A percentile compares a stretch with the other conserved stretches of the same genome.
Conservation (phyloP, 2,329 filamentous ascomycete species). For the Mollisiaceae sp. region DNA sequence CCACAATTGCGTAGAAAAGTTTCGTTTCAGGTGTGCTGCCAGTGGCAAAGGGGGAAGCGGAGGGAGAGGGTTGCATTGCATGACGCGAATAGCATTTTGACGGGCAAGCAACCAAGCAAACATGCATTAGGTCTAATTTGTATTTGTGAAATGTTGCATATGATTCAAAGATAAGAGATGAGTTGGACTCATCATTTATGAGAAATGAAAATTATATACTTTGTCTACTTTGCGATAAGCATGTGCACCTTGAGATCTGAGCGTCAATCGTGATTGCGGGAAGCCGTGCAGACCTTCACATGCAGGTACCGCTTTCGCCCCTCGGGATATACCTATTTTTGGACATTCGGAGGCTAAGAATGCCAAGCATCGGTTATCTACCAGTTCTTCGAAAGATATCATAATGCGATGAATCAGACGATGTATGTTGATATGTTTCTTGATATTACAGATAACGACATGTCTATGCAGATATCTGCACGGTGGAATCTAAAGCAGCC, state of each 20-base stretch:
- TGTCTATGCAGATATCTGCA: neutral
- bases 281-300: neutral
- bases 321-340: neutral
- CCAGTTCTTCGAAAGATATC: neutral
- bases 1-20: conserved; percentile 29
- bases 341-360: no score
- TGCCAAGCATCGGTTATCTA: no score
- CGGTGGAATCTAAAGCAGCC: neutral
- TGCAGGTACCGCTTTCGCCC: neutral
- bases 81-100: neutral
- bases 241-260: neutral
- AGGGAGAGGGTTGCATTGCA: neutral
- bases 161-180: neutral
- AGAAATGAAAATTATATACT: neutral
- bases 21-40: neutral
- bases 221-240: no score
- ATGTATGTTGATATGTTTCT: neutral
- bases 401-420: neutral
- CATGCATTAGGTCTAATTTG: neutral
- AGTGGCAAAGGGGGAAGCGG: neutral
- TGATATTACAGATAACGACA: neutral
- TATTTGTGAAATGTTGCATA: neutral
- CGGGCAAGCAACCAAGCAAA: no score
- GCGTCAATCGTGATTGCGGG: neutral
- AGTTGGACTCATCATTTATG: neutral